Base-by-base conservation (phyloP, 1,284 basidiomycete species). In the Pisolithus thermaeus region DNA sequence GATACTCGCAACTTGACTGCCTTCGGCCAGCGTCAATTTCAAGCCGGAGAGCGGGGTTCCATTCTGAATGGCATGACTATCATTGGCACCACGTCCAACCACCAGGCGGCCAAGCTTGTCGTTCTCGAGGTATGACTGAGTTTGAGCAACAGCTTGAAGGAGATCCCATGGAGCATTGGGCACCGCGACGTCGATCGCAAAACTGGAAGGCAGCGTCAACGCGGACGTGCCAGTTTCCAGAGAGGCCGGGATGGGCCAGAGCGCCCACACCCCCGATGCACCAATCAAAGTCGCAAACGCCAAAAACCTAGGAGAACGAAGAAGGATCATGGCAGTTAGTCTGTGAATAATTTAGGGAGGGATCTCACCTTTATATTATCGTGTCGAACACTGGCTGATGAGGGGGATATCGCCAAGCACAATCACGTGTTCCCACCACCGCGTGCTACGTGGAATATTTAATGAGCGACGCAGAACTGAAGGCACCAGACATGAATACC, bases 211-310 rank as follows among this genome's bases (percentile, higher is more conserved):
- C 39, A 90, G 73, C 11, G 71, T 71, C 41, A 90, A 69, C 1
- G 78, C 61, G 0, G 72, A 70, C 0, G 70, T 64, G 22, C 86
- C 87, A 0, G 76, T 74, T 20, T 70, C 54, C 44, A 85, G 63
- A 3, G 61, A 62, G 12, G 71, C 66, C 0, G 88, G 89, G 40
- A 79, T 73, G 11, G 87, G 86, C 86, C 87, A 89, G 46, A 82
- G 67, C 4, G 73, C 39, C n/a, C 38, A 32, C n/a, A 57, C 56
- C 20, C 52, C 20, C 20, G 52, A 44, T 2, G 68, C 36, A 51
- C 3, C 20, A 36, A 0, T 16, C 57, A n/a, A 30, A 27, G 38
- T 60, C n/a, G 40, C 12, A 11, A 67, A 50, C 2, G 41, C 46
- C 3, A 63, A 36, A 2, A 46, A 18, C 55, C 46, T 16, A 52